Evolutionary conservation across 805 yeast genomes (phyloP).

Genomic region (Yamadazyma takamatsuzukensis): DNA sequence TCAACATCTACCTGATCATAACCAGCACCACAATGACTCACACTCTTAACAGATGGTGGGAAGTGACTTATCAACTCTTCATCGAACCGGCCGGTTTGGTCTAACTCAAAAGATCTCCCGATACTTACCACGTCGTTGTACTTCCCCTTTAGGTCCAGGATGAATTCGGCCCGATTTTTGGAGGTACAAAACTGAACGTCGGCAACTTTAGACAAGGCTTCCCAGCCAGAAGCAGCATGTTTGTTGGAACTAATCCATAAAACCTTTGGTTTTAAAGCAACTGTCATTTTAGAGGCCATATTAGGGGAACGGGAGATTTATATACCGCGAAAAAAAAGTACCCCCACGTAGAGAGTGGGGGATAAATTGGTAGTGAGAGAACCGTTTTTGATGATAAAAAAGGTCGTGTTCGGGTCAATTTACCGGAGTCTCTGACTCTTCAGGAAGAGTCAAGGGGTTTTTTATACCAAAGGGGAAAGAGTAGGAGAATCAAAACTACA

Average conservation of each 20-base stretch:
- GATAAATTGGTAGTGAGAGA: too few species aligned
- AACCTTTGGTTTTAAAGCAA: conserved; percentile 47
- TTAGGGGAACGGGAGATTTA: not conserved
- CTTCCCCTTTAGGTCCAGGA: conserved; percentile 40
- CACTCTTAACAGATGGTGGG: conserved; percentile 50
- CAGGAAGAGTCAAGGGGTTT: too few species aligned
- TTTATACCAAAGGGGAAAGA: too few species aligned
- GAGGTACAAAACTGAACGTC: conserved; percentile 37
- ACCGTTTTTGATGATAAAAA: too few species aligned
- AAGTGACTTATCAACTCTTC: conserved; percentile 52
- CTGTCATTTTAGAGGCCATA: conserved; percentile 2
- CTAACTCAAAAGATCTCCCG: conserved; percentile 50
- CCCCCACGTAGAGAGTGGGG: too few species aligned
- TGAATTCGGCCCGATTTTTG: conserved; percentile 34
- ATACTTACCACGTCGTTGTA: conserved; percentile 41
- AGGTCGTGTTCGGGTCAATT: too few species aligned
- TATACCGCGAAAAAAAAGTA: too few species aligned
- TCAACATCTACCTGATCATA: conserved; percentile 67
- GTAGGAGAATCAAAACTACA: too few species aligned
- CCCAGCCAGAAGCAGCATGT: conserved; percentile 39
- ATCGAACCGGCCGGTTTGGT: conserved; percentile 62
- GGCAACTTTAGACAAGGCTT: conserved; percentile 42
- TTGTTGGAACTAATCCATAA: conserved; percentile 59
- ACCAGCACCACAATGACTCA: conserved; percentile 71
- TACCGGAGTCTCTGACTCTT: too few species aligned